Conservation (phyloP, 305 asterid genomes). For the Fraxinus xanthoxyloides region DNA sequence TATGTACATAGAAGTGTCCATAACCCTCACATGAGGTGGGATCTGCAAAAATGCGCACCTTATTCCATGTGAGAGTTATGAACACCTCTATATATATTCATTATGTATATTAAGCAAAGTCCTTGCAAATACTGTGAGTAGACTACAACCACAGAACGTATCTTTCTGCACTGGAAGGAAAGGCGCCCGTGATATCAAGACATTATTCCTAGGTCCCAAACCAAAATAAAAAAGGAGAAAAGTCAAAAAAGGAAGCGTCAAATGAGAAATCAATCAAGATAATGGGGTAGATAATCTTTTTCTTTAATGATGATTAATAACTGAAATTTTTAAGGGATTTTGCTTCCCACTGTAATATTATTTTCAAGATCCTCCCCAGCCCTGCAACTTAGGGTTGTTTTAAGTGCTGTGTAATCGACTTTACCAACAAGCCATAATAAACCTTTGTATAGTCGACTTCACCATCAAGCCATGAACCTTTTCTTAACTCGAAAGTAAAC, state of each 20-base stretch:
- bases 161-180: not conserved
- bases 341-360: not conserved
- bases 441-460: not conserved
- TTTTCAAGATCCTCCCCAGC: not conserved
- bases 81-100: no score
- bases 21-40: no score
- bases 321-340: not conserved
- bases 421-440: not conserved
- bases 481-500: constrained; percentile 42
- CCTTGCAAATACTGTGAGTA: no score
- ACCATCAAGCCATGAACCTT: not conserved
- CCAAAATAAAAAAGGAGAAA: not conserved
- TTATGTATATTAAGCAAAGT: no score
- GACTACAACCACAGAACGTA: not conserved
- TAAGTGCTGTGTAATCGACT: not conserved
- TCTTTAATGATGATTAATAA: not conserved
- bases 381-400: not conserved
- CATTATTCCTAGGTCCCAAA: not conserved
- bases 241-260: not conserved
- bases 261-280: not conserved
- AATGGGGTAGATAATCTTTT: not conserved
- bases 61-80: no score
- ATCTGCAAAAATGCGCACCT: no score
- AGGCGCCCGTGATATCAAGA: not conserved
- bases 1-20: no score